Percentiles rank a stretch among this genome's conserved stretches.
These are phyloP conservation scores for Verbena officinalis DNA, from an alignment of 257 asterid genomes.

Conservation along the genomic window DNA sequence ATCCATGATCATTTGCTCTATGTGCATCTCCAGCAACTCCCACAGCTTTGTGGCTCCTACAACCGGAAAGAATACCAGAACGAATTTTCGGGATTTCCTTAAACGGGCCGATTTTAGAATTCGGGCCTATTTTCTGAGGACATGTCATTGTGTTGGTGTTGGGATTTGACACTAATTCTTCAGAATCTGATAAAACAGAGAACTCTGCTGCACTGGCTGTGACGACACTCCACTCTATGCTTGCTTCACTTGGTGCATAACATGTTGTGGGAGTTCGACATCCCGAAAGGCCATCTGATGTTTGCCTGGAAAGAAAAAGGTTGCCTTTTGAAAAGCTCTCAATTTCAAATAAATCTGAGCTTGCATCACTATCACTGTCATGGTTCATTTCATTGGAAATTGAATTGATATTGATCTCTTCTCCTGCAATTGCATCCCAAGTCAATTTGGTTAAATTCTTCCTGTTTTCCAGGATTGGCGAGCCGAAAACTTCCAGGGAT, in stretches of 20 bases:
- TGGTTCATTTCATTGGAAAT: slow-evolving; percentile 41
- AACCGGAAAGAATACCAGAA: slow-evolving; percentile 61
- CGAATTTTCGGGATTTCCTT: slow-evolving; percentile 47
- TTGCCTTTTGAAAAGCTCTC: slow-evolving; percentile 66
- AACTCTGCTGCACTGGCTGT: slow-evolving; percentile 82
- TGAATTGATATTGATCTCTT: slow-evolving; percentile 40
- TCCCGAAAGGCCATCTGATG: slow-evolving; percentile 46
- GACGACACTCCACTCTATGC: slow-evolving; percentile 84
- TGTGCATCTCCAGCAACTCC: slow-evolving; percentile 65
- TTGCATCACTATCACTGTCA: slow-evolving; percentile 69
- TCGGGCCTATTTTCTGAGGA: slow-evolving; percentile 18
- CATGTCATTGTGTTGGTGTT: slow-evolving; percentile 17
- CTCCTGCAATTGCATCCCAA: slow-evolving; percentile 64
- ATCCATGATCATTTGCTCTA: slow-evolving; percentile 33
- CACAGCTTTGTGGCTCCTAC: slow-evolving; percentile 69
- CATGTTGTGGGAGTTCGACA: slow-evolving; percentile 40
- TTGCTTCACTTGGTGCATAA: slow-evolving; percentile 89
- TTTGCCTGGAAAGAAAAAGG: slow-evolving; percentile 46
- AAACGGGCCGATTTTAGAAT: slow-evolving; percentile 25
- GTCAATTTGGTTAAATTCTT: slow-evolving; percentile 43
- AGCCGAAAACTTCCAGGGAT: slow-evolving; percentile 49
- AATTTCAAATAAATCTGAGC: slow-evolving; percentile 84
- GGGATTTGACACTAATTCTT: slow-evolving; percentile 33
- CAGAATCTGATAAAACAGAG: slow-evolving; percentile 57
- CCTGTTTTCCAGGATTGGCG: slow-evolving; percentile 27